phyloP scores from a whole-genome alignment of 768 basidiomycete species.

The Austroboletus eburneus region DNA sequence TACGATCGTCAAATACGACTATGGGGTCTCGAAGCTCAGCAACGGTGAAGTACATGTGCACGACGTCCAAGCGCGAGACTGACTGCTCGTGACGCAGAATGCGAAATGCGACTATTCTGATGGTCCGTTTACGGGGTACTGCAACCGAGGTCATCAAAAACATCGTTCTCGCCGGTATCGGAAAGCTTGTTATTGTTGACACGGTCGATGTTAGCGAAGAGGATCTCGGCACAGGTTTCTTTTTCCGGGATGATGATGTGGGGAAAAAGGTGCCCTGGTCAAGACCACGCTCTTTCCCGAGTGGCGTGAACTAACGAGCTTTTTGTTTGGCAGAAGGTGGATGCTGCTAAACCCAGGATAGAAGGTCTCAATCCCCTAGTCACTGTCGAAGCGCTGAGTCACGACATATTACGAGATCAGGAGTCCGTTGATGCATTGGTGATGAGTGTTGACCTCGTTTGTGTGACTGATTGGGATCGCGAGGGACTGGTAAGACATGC shows the following conservation, averaged over 20 bases:
- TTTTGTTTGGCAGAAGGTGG: constrained; percentile 59
- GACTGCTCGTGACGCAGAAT: constrained; percentile 50
- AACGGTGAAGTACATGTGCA: constrained; percentile 51
- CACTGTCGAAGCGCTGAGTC: constrained; percentile 63
- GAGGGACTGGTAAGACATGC: constrained; percentile 59
- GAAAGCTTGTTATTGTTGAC: constrained; percentile 83
- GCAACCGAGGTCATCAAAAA: constrained; percentile 97
- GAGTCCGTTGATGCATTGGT: constrained; percentile 57
- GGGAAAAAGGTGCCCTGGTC: constrained; percentile 66
- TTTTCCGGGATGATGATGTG: constrained; percentile 91
- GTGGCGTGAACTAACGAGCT: constrained; percentile 31
- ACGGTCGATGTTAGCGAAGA: constrained; percentile 67
- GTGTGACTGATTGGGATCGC: constrained; percentile 75
- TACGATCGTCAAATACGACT: constrained; percentile 97
- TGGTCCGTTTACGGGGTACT: constrained; percentile 73
- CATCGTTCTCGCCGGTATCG: constrained; percentile 94
- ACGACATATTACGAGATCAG: constrained; percentile 43
- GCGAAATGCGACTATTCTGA: constrained; percentile 87
- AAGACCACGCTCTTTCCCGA: constrained; percentile 13
- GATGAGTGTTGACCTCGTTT: constrained; percentile 74
- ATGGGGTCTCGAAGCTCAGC: constrained; percentile 98
- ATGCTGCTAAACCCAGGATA: constrained; percentile 80
- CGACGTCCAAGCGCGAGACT: constrained; percentile 1
- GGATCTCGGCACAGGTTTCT: constrained; percentile 90
- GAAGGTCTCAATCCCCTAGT: constrained; percentile 93